Percentiles rank a stretch among this genome's conserved stretches.
phyloP scores from a whole-genome alignment of 495 filamentous ascomycete genomes.

The Talaromyces trachyspermus region DNA sequence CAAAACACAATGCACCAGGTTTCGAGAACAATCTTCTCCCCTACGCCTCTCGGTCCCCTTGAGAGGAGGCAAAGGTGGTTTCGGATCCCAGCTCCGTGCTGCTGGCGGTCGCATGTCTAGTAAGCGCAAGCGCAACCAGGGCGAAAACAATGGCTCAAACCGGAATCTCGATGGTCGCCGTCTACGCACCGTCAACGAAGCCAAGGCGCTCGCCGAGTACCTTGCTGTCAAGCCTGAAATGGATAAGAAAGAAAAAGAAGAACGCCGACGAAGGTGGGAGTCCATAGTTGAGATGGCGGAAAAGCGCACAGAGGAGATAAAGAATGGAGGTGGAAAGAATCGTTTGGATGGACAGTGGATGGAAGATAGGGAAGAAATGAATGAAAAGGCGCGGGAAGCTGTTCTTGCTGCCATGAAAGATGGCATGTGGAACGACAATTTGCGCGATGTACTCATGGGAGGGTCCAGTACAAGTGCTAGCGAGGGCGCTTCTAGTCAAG shows the following conservation, averaged over 20 bases:
- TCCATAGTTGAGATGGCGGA: conserved; percentile 78
- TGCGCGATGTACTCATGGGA: conserved; percentile 34
- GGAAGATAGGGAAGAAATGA: conserved; percentile 80
- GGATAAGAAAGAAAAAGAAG: conserved; percentile 86
- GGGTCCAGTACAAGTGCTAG: conserved; percentile 47
- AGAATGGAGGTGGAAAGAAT: conserved; percentile 54
- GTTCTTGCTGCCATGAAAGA: conserved; percentile 69
- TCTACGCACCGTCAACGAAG: conserved; percentile 84
- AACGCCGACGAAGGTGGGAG: conserved; percentile 71
- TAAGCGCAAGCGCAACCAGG: conserved; percentile 78
- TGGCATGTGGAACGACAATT: conserved; percentile 44
- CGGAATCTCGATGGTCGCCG: conserved; percentile 90
- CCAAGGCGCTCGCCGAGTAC: conserved; percentile 91
- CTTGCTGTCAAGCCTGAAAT: conserved; percentile 94
- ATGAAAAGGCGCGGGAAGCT: conserved; percentile 75
- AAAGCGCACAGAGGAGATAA: conserved; percentile 70
- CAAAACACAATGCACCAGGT: conserved; percentile 1
- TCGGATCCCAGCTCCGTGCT: conserved; percentile 92
- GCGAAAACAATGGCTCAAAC: conserved; percentile 79
- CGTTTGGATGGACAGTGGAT: conserved; percentile 87
- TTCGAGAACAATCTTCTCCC: conserved; percentile 53
- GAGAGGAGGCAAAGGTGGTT: conserved; percentile 91
- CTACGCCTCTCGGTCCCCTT: conserved; percentile 70
- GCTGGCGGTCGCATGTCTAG: conserved; percentile 96
- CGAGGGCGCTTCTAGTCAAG: conserved; percentile 34